Conservation (phyloP, 306 rosid genomes). For the Pterocarpus macrocarpus region DNA sequence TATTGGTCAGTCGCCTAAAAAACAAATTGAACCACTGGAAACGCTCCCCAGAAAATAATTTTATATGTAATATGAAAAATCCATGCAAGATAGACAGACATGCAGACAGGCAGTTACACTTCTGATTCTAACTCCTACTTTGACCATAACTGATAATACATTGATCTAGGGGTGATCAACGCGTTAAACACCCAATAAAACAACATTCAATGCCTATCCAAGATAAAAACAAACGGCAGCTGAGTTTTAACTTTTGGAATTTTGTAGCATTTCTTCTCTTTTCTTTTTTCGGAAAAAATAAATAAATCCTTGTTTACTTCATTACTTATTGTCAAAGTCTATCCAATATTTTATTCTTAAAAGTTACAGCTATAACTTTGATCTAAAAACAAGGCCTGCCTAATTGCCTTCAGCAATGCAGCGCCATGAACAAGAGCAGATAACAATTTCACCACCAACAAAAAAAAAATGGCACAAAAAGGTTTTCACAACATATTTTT, state of each 20-base stretch:
- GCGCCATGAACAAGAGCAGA: background rate
- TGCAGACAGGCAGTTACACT: background rate
- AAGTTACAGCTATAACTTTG: background rate
- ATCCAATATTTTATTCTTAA: background rate
- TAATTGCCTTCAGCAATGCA: background rate
- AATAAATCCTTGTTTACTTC: too few relatives aligned
- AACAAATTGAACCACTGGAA: background rate
- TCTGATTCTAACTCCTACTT: background rate
- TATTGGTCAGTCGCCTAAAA: background rate
- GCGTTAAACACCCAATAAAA: background rate
- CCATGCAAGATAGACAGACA: background rate
- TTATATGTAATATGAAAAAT: background rate
- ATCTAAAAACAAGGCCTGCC: background rate
- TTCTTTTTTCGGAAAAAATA: background rate
- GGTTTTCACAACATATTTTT: too few relatives aligned
- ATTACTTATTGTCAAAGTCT: too few relatives aligned
- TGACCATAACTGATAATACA: background rate
- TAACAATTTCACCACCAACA: background rate
- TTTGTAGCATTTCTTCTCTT: background rate
- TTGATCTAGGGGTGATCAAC: too few relatives aligned
- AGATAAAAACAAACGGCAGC: constrained; percentile 18
- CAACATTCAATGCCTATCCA: background rate
- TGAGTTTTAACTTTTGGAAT: background rate
- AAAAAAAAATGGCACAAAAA: background rate
- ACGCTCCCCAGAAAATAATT: background rate